Evolutionary conservation across 495 filamentous ascomycete genomes (phyloP).

Genomic region (Haplographium delicatum): DNA sequence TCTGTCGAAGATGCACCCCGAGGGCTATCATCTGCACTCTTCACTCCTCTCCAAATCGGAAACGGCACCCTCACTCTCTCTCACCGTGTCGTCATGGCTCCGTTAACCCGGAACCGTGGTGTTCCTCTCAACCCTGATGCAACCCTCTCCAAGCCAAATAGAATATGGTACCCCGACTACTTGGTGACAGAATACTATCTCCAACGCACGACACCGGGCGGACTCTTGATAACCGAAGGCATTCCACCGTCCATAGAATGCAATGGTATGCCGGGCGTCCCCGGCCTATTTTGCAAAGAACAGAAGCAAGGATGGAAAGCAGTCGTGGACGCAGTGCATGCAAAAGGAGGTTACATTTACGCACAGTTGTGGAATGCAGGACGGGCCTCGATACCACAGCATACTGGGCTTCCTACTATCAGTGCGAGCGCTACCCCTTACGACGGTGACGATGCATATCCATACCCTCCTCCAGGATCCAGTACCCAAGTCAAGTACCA

Average conservation of each 20-base stretch:
- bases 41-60: slow-evolving; percentile 49
- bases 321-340: slow-evolving; percentile 48
- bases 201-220: slow-evolving; percentile 48
- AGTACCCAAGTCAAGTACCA: slow-evolving; percentile 34
- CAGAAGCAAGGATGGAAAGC: slow-evolving; percentile 46
- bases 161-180: slow-evolving; percentile 33
- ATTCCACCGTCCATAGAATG: slow-evolving; percentile 46
- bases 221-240: slow-evolving; percentile 51
- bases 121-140: slow-evolving; percentile 20
- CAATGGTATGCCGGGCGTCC: slow-evolving; percentile 43
- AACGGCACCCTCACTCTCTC: slow-evolving; percentile 39
- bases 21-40: slow-evolving; percentile 34
- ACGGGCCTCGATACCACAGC: slow-evolving; percentile 41
- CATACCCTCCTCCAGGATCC: slow-evolving; percentile 13
- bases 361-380: slow-evolving; percentile 50
- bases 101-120: slow-evolving; percentile 49
- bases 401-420: slow-evolving; percentile 31
- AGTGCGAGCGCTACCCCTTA: slow-evolving; percentile 11
- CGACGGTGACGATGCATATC: slow-evolving; percentile 15
- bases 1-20: slow-evolving; percentile 5
- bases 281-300: slow-evolving; percentile 43
- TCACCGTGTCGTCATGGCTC: slow-evolving; percentile 51
- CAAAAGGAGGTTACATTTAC: slow-evolving; percentile 47
- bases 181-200: slow-evolving; percentile 49
- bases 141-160: slow-evolving; percentile 12